Conservation (phyloP, 352 stramenopile species). For the Phytopythium vexans region DNA sequence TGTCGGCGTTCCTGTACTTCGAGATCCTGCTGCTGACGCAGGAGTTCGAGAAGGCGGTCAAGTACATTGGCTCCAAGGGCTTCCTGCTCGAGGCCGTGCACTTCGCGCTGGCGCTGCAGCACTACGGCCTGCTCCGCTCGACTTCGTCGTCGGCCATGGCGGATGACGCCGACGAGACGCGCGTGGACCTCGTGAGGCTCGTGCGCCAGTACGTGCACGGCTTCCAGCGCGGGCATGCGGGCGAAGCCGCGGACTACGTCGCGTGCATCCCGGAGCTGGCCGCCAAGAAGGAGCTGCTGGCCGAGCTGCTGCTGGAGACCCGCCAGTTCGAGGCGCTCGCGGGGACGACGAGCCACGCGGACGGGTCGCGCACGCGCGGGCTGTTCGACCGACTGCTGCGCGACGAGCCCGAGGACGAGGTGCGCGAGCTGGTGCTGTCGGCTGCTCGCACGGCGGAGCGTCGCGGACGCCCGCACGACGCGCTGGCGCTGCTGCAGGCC, state of each 20-base stretch:
- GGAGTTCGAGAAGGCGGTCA: conserved; percentile 78
- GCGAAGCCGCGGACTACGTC: conserved; percentile 80
- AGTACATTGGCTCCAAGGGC: conserved; percentile 75
- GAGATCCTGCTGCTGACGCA: conserved; percentile 77
- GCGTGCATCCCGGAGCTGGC: conserved; percentile 59
- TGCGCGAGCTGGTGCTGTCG: conserved; percentile 72
- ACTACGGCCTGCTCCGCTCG: conserved; percentile 69
- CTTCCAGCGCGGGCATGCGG: conserved; percentile 76
- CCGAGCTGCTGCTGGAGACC: conserved; percentile 76
- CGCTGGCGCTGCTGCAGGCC: conserved; percentile 74
- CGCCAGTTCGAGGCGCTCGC: conserved; percentile 77
- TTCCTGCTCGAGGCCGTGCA: conserved; percentile 79
- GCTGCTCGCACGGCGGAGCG: conserved; percentile 70
- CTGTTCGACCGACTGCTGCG: conserved; percentile 71
- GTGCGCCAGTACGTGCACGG: conserved; percentile 82
- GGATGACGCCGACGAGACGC: conserved; percentile 60
- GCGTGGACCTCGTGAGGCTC: conserved; percentile 65
- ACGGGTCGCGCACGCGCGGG: conserved; percentile 77
- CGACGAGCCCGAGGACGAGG: conserved; percentile 67
- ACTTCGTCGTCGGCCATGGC: conserved; percentile 36
- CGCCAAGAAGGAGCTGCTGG: conserved; percentile 68
- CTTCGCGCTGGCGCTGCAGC: conserved; percentile 74
- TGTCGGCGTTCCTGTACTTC: conserved; percentile 74
- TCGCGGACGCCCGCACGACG: conserved; percentile 68
- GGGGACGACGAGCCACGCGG: conserved; percentile 78